Evolutionary conservation across 352 stramenopile genomes (phyloP), one percentile per base, ranked within the genome.

Genomic region (Pythium grandisporangium): DNA sequence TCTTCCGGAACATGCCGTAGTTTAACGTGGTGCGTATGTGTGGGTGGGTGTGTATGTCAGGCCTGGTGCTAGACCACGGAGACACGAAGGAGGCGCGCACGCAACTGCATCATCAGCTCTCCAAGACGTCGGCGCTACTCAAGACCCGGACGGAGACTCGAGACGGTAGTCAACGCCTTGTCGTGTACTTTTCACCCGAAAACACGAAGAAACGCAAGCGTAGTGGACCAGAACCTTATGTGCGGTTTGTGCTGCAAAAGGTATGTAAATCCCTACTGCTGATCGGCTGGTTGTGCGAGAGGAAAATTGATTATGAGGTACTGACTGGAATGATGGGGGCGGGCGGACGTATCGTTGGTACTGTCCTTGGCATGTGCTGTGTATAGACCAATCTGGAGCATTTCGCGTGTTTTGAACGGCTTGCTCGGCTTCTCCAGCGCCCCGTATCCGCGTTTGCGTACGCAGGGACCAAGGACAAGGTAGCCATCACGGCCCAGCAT

Each of bases 381-480:
- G 25, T 16, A 33, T 30, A 89, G 63, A 81, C 50, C 12, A 85
- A 92, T 45, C 33, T 71, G 12, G 73, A 92, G 40, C 78, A 89
- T 35, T 89, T 89, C 30, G 25, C 63, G 14, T 81, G 63, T 48
- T 67, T 92, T 14, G 78, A 92, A 26, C 65, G 56, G 13, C 44
- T 89, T 14, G 45, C 66, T 8, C 61, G 66, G 0, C 32, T 37
- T 4, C 58, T 86, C 19, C 61, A 67, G 26, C 51, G 61, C 3
- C 61, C 75, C 0, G 45, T 77, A 7, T 73, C 70, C 1, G 64
- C 65, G 7, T 85, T 89, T 45, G 66, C 58, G 29, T 81, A 73
- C 30, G 68, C 78, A 13, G 75, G 75, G 0, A 87, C 71, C 7
- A 92, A 92, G 45, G 78, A 89, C 57, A 89, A 89, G 41, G 60